phyloP scores from a whole-genome alignment of 2,329 filamentous ascomycete genomes.

The Sporothrix brunneoviolacea region DNA sequence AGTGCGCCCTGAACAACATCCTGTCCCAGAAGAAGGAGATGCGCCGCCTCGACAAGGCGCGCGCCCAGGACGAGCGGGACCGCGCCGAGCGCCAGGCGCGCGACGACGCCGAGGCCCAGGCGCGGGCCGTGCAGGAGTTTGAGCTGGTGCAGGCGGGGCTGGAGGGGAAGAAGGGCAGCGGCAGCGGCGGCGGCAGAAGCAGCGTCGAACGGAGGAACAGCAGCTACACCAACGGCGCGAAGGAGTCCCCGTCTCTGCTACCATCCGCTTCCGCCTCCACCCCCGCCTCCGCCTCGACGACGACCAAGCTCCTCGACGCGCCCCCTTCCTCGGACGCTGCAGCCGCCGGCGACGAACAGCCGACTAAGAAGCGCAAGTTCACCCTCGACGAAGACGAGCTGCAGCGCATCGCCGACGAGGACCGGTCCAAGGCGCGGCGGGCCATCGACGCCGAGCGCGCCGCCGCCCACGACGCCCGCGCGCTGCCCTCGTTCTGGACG shows the following conservation, averaged over 20 bases:
- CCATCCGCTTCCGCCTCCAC: no score
- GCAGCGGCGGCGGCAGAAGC: slow-evolving; percentile 24
- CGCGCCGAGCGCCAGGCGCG: slow-evolving; percentile 51
- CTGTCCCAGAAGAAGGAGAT: slow-evolving; percentile 87
- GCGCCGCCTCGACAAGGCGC: slow-evolving; percentile 65
- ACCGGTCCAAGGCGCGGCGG: slow-evolving; percentile 62
- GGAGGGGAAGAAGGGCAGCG: slow-evolving; percentile 21
- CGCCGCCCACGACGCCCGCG: slow-evolving; percentile 54
- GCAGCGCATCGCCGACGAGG: slow-evolving; percentile 59
- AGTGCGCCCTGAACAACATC: slow-evolving; percentile 89
- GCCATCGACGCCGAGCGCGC: slow-evolving; percentile 67
- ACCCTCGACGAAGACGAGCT: slow-evolving; percentile 74
- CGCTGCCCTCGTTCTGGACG: slow-evolving; percentile 84
- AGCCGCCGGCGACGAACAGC: slow-evolving; percentile 37
- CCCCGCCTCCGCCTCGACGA: no score
- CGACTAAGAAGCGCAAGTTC: slow-evolving; percentile 63
- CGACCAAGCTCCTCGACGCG: no score
- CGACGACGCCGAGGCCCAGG: slow-evolving; percentile 62
- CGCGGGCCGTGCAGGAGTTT: slow-evolving; percentile 71
- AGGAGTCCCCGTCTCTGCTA: slow-evolving; percentile 11
- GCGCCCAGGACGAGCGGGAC: slow-evolving; percentile 56
- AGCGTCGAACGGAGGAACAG: slow-evolving; percentile 11
- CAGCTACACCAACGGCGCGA: slow-evolving; percentile 22
- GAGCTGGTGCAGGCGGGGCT: slow-evolving; percentile 75
- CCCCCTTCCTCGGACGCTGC: no score